phyloP scores from a whole-genome alignment of 1,284 basidiomycete species.

The Apiotrichum porosum region DNA sequence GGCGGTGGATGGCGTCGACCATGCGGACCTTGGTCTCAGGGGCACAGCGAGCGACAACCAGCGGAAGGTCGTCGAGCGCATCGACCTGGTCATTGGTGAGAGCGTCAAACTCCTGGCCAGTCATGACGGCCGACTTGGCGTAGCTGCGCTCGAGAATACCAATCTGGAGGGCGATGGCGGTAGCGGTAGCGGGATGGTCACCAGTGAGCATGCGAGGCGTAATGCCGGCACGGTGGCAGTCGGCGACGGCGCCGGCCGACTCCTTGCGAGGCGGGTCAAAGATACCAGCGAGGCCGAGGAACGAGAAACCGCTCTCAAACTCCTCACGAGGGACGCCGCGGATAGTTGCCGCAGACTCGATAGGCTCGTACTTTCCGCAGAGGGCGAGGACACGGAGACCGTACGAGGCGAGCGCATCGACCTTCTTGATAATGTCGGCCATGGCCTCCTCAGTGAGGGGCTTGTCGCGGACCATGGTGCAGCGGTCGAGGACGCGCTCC shows the following conservation, averaged over 20 bases:
- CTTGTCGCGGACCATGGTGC: conserved; percentile 45
- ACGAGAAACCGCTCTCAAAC: conserved; percentile 58
- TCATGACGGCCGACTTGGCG: conserved; percentile 50
- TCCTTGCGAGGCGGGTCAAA: conserved; percentile 67
- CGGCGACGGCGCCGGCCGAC: conserved; percentile 58
- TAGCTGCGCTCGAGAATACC: conserved; percentile 55
- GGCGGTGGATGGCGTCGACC: conserved; percentile 58
- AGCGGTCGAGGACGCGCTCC: conserved; percentile 58
- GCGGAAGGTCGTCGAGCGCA: conserved; percentile 53
- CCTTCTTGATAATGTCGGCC: conserved; percentile 52
- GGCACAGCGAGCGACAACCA: conserved; percentile 59
- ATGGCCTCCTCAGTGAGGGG: conserved; percentile 31
- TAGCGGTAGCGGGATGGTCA: conserved; percentile 53
- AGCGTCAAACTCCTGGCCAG: conserved; percentile 60
- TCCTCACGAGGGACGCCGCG: conserved; percentile 50
- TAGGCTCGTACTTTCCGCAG: conserved; percentile 48
- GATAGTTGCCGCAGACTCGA: conserved; percentile 41
- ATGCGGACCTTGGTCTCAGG: conserved; percentile 56
- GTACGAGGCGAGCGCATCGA: conserved; percentile 55
- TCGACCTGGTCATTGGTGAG: conserved; percentile 61
- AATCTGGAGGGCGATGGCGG: conserved; percentile 52
- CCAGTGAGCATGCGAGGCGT: conserved; percentile 62
- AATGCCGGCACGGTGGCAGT: conserved; percentile 62
- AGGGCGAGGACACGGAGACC: conserved; percentile 55
- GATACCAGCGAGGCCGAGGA: conserved; percentile 63